Evolutionary conservation across 805 yeast genomes (phyloP), one percentile per base, ranked within the genome.

Genomic region (Starmerella khaoyaiensis): DNA sequence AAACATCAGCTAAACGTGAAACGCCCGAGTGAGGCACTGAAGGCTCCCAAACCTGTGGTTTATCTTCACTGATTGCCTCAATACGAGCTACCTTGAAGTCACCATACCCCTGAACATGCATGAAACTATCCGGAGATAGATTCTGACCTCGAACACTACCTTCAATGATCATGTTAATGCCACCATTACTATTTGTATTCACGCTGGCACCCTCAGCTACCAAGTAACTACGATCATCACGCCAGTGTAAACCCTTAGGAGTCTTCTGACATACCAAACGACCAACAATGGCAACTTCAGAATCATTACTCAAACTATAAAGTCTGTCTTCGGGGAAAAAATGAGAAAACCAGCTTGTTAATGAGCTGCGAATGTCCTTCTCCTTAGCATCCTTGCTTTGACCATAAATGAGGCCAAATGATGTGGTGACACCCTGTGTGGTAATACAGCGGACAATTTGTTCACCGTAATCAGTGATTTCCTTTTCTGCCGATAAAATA

Each of bases 61-160:
- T 27, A 6, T 35, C 26, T 24, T 25, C 31, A 5, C 32, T 18
- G n/a, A 42, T 28, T 2, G 40, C 42, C 15, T 53, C 55, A 38
- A 90, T 71, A 33, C 61, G 67, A 33, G 70, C 75, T 17, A 90
- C 58, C 57, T 78, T 83, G 62, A 73, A 84, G 57, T 90, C 97
- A 14, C 98, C 99, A 43, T 68, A 65, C 1, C 86, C 94, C 4
- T 94, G 94, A 22, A 93, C 62, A 54, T 87, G 94, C 26, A 93
- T 72, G 37, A 82, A 59, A 50, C 84, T 68, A 55, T 86, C 74
- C 2, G 79, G 71, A 47, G 74, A 71, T 59, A 90, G 76, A 32
- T 68, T 60, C 33, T 48, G 41, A 38, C 97, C 98, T 56, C 99
- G 71, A 4, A 81, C 83, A 4, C 74, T 69, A 34, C 98, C 99